phyloP scores from a whole-genome alignment of 495 filamentous ascomycete species.

The Bacidia rubella region DNA sequence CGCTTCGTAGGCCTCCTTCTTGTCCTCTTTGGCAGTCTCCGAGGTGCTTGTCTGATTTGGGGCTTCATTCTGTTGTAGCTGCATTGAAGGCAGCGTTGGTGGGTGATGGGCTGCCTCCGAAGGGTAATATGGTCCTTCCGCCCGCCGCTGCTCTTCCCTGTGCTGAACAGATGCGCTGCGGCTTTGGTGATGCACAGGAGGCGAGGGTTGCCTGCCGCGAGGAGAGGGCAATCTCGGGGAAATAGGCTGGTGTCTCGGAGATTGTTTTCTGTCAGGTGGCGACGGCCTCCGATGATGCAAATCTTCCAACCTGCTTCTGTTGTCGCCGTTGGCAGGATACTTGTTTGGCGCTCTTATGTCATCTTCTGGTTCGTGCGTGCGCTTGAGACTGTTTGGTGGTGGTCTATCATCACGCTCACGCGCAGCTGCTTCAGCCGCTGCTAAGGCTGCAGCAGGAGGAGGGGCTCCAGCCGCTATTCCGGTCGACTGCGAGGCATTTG shows the following conservation, averaged over 20 bases:
- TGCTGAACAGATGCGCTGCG: conserved; percentile 69
- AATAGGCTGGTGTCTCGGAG: conserved; percentile 36
- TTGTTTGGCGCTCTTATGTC: conserved; percentile 47
- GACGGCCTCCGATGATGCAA: conserved; percentile 63
- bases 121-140: conserved; percentile 69
- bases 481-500: conserved; percentile 46
- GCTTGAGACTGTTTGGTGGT: conserved; percentile 46
- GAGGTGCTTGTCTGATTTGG: conserved; percentile 30
- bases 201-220: conserved; percentile 35
- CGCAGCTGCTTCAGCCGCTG: conserved; percentile 56
- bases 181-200: conserved; percentile 53
- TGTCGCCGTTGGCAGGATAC: conserved; percentile 81
- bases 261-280: conserved; percentile 39
- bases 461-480: conserved; percentile 68
- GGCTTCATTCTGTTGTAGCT: conserved; percentile 30
- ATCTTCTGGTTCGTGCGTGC: conserved; percentile 82
- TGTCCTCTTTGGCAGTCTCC: conserved; percentile 42
- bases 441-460: conserved; percentile 55
- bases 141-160: conserved; percentile 52
- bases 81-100: conserved; percentile 55
- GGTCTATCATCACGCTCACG: conserved; percentile 76
- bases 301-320: conserved; percentile 72
- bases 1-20: conserved; percentile 53
- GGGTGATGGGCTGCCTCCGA: conserved; percentile 86
- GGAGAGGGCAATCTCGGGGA: conserved; percentile 19